Percentiles rank a stretch among this genome's conserved stretches.
These are phyloP conservation scores for Sporothrix brunneoviolacea DNA, from an alignment of 2,329 filamentous ascomycete genomes.

Conservation along the genomic window DNA sequence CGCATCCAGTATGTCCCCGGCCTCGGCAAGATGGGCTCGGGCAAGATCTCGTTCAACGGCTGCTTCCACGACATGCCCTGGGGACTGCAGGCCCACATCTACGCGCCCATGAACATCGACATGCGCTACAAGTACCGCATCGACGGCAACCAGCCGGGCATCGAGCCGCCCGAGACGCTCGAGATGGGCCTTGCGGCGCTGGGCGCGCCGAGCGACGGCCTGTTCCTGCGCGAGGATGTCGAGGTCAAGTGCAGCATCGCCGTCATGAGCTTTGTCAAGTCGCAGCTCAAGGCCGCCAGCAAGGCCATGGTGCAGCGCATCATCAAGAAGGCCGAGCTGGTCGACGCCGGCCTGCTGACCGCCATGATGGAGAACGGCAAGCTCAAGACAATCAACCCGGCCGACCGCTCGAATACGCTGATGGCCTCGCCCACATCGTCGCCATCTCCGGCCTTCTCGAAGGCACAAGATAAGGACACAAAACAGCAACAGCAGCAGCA, in stretches of 20 bases:
- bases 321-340: constrained; percentile 63
- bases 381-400: constrained; percentile 52
- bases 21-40: constrained; percentile 56
- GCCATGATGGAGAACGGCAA: constrained; percentile 62
- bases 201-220: constrained; percentile 55
- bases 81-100: constrained; percentile 66
- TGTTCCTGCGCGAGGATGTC: constrained; percentile 64
- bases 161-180: constrained; percentile 53
- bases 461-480: not conserved
- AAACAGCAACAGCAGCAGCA: not conserved
- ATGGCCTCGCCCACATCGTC: constrained; percentile 18
- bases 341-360: constrained; percentile 58
- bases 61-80: constrained; percentile 68
- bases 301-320: constrained; percentile 62
- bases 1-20: constrained; percentile 63
- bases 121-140: constrained; percentile 63
- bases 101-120: constrained; percentile 61
- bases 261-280: constrained; percentile 59
- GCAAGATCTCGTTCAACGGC: constrained; percentile 62
- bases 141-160: constrained; percentile 59
- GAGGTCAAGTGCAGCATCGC: constrained; percentile 64
- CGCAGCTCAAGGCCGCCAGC: constrained; percentile 58
- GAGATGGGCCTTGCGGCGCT: constrained; percentile 56
- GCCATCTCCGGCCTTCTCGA: constrained; percentile 17
- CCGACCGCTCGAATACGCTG: constrained; percentile 37